A percentile compares a stretch with the other conserved stretches of the same genome.
Evolutionary conservation across 257 asterid genomes (phyloP).

Genomic region (Scutellaria baicalensis): DNA sequence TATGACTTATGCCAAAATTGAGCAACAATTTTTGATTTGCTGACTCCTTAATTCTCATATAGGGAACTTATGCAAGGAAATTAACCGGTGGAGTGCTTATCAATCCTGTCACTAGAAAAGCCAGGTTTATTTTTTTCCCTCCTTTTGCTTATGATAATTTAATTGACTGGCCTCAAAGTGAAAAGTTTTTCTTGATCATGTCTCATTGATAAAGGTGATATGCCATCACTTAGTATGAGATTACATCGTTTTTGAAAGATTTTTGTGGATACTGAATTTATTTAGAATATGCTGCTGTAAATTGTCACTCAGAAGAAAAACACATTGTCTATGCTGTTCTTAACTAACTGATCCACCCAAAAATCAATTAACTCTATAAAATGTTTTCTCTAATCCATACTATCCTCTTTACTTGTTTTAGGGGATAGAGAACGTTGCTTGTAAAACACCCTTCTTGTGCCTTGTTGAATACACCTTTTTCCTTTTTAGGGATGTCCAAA

Average conservation of each 20-base stretch:
- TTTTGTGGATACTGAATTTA: neutral
- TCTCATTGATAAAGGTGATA: no score
- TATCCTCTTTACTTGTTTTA: neutral
- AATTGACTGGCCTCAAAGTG: neutral
- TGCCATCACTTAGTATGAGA: no score
- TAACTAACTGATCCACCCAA: neutral
- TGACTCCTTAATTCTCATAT: neutral
- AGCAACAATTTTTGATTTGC: neutral
- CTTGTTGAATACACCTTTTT: neutral
- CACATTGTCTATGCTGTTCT: neutral
- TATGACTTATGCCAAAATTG: neutral
- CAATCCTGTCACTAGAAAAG: slow-evolving; percentile 14
- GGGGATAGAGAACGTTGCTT: no score
- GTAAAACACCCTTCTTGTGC: no score
- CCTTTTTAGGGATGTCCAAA: neutral
- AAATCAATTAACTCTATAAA: neutral
- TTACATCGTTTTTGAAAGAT: neutral
- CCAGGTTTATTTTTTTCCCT: slow-evolving; percentile 16
- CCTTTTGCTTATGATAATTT: neutral
- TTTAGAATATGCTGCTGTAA: neutral
- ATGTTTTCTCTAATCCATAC: neutral
- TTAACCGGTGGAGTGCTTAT: slow-evolving; percentile 12
- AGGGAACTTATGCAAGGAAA: slow-evolving; percentile 23
- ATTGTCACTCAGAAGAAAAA: neutral
- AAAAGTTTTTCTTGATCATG: no score